Evolutionary conservation across 75 land plant genomes (phyloP), one percentile per base, ranked within the genome.

Genomic region (Gnetum montanum): DNA sequence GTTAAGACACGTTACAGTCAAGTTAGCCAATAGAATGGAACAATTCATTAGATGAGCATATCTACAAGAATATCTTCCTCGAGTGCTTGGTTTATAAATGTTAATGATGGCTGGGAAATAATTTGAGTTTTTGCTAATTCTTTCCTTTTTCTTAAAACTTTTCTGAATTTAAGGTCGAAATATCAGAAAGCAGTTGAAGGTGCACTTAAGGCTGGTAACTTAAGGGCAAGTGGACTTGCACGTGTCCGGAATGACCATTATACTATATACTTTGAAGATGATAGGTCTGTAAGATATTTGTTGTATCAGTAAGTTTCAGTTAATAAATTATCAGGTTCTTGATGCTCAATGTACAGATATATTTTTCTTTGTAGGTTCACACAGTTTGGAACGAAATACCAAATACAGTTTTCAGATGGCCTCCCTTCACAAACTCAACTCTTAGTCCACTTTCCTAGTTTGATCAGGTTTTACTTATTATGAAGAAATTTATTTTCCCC

Each of bases 111-210:
- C n/a, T n/a, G n/a, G n/a, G n/a, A n/a, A n/a, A n/a, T n/a, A n/a
- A n/a, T n/a, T n/a, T n/a, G n/a, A n/a, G n/a, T n/a, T n/a, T n/a
- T n/a, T n/a, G n/a, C n/a, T n/a, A n/a, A n/a, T n/a, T n/a, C n/a
- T n/a, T n/a, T n/a, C n/a, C n/a, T n/a, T n/a, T n/a, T n/a, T n/a
- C n/a, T n/a, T n/a, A n/a, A n/a, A n/a, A n/a, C n/a, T n/a, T n/a
- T n/a, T n/a, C n/a, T n/a, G n/a, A n/a, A n/a, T n/a, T n/a, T n/a
- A 65, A 92, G 97, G 97, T 77, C 86, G 52, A 94, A 88, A 72
- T 94, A 88, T 53, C 98, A 94, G 60, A 94, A 94, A 75, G 88
- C 79, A 64, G 95, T 94, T 58, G 98, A 94, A 70, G 89, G 78
- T 22, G 81, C 85, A 58, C 81, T 83, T 34, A 88, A 69, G 46